A percentile compares a stretch with the other conserved stretches of the same genome.
These are phyloP conservation scores for Amanita polypyramis DNA, from an alignment of 768 basidiomycete genomes.

Conservation along the genomic window DNA sequence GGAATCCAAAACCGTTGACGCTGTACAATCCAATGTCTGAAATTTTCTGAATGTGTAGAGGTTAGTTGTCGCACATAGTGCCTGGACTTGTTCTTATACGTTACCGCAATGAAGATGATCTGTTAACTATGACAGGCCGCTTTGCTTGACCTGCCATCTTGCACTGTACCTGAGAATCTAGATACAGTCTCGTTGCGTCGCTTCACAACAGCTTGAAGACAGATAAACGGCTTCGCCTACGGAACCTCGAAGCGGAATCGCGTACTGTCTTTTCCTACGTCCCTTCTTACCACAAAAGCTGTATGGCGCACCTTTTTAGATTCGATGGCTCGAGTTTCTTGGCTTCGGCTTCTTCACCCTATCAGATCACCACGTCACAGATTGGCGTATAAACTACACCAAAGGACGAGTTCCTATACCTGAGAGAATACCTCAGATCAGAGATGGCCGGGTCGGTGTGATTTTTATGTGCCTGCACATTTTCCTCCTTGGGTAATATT, in stretches of 20 bases:
- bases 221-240: constrained; percentile 2
- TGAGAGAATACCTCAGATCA: constrained; percentile 5
- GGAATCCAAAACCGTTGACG: constrained; percentile 2
- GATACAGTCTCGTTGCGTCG: constrained; percentile 6
- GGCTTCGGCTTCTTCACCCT: constrained; percentile 13
- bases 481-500: constrained; percentile 3
- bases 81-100: neutral
- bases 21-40: neutral
- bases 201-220: constrained; percentile 8
- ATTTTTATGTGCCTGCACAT: constrained; percentile 7
- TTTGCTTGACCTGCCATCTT: neutral
- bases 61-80: neutral
- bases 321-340: constrained; percentile 4
- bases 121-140: neutral
- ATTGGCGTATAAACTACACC: neutral
- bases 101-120: neutral
- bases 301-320: constrained; percentile 2
- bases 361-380: constrained; percentile 11
- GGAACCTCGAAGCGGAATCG: constrained; percentile 1
- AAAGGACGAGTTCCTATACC: neutral
- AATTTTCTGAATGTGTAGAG: neutral
- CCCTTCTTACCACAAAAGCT: neutral
- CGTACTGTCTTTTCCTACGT: neutral
- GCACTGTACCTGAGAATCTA: constrained; percentile 7
- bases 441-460: neutral